These are phyloP conservation scores for Rosellinia necatrix DNA, from an alignment of 2,329 filamentous ascomycete species.

Conservation along the genomic window DNA sequence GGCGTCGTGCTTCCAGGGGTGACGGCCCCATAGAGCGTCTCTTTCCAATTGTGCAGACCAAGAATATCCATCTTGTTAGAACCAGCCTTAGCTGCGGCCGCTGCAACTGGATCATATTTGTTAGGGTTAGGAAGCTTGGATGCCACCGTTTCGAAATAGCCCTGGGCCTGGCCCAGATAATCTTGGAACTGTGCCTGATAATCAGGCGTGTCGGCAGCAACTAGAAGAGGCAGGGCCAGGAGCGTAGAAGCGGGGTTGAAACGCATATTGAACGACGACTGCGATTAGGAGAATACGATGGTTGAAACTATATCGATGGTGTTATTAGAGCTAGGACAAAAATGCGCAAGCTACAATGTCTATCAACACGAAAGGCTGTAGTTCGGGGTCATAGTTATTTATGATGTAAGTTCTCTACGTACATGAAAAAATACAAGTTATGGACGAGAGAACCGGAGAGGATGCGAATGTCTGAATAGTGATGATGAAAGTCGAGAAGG, in stretches of 20 bases:
- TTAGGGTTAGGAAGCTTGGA: conserved; percentile 57
- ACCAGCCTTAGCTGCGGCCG: conserved; percentile 56
- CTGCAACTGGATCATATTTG: conserved; percentile 47
- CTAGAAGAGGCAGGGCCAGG: conserved; percentile 61
- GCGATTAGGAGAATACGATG: not conserved
- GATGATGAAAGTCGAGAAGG: not conserved
- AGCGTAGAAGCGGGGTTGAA: conserved; percentile 56
- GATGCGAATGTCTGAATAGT: not conserved
- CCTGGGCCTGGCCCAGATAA: conserved; percentile 64
- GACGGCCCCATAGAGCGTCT: conserved; percentile 67
- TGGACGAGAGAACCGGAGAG: not conserved
- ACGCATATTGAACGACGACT: conserved; percentile 54
- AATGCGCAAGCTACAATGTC: conserved; percentile 1
- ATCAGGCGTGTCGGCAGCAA: conserved; percentile 58
- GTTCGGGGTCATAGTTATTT: conserved; percentile 6
- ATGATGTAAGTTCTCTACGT: conserved; percentile 36
- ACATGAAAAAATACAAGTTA: conserved; percentile 17
- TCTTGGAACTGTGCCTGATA: conserved; percentile 68
- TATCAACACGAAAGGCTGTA: conserved; percentile 3
- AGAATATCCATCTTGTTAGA: conserved; percentile 59
- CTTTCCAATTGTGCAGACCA: conserved; percentile 72
- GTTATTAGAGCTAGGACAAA: conserved; percentile 22
- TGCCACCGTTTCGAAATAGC: conserved; percentile 57
- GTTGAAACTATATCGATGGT: conserved; percentile 13
- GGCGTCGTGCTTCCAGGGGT: conserved; percentile 62